Evolutionary conservation across 176 grass and related monocot species (phyloP).

Genomic region (Ampelocalamus luodianensis): DNA sequence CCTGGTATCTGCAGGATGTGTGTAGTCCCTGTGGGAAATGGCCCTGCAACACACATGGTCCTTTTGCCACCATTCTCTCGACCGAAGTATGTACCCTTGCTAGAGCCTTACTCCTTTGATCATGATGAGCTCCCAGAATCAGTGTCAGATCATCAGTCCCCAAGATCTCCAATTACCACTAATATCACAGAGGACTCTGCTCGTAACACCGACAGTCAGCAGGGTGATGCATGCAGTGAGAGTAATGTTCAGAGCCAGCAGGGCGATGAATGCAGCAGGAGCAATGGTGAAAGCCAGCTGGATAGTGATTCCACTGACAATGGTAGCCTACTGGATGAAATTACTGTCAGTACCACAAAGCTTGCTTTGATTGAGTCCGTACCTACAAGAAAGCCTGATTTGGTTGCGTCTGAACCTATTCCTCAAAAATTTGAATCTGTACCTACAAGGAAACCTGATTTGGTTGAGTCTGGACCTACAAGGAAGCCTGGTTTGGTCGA

Average conservation of each 20-base stretch:
- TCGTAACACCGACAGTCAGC: conserved; percentile 41
- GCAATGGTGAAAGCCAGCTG: conserved; percentile 41
- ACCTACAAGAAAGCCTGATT: conserved; percentile 19
- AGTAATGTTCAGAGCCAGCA: conserved; percentile 49
- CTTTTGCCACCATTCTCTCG: conserved; percentile 53
- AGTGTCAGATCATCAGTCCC: conserved; percentile 53
- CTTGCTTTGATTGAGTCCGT: conserved; percentile 26
- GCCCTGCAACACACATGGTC: conserved; percentile 66
- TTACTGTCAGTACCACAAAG: conserved; percentile 33
- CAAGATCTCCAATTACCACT: conserved; percentile 46
- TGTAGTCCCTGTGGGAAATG: conserved; percentile 57
- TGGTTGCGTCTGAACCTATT: not conserved
- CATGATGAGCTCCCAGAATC: conserved; percentile 54
- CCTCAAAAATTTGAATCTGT: not conserved
- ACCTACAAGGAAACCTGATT: not conserved
- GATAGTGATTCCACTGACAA: conserved; percentile 48
- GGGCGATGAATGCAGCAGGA: conserved; percentile 35
- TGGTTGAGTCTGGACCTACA: not conserved
- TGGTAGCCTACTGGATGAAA: conserved; percentile 50
- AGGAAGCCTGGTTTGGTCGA: not conserved
- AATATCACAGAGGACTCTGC: conserved; percentile 34
- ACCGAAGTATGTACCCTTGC: conserved; percentile 56
- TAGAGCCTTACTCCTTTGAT: conserved; percentile 52
- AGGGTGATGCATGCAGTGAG: conserved; percentile 52
- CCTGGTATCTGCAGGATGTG: conserved; percentile 70